A percentile compares a stretch with the other conserved stretches of the same genome.
Conservation (phyloP, 805 yeast species). For the Saccharomycopsis capsularis region DNA sequence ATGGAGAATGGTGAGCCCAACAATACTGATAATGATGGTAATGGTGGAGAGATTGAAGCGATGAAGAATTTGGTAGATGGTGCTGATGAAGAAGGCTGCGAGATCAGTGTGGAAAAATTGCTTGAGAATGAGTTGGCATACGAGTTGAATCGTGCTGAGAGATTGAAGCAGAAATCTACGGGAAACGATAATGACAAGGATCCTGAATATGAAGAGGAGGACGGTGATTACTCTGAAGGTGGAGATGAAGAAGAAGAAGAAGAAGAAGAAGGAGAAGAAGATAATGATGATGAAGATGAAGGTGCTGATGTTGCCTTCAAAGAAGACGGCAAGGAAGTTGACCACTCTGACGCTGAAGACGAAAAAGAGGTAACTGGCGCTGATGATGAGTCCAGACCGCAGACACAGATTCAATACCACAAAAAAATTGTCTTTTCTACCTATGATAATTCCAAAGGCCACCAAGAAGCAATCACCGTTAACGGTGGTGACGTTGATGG, state of each 20-base stretch:
- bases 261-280: conserved; percentile 1
- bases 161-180: conserved; percentile 1
- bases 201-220: conserved; percentile 8
- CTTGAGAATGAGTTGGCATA: conserved; percentile 16
- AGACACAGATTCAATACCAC: neutral
- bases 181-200: conserved; percentile 10
- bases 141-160: conserved; percentile 11
- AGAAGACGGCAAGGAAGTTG: neutral
- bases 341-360: conserved; percentile 2
- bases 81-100: neutral
- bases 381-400: neutral
- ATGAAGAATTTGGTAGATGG: conserved; percentile 1
- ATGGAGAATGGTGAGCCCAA: conserved; percentile 1
- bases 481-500: conserved; percentile 26
- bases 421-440: neutral
- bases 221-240: neutral
- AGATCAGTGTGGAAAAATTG: conserved; percentile 11
- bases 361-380: conserved; percentile 3
- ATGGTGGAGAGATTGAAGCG: neutral
- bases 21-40: neutral
- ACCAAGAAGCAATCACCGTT: neutral
- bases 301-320: no score
- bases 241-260: conserved; percentile 4
- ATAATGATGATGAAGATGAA: conserved; percentile 1
- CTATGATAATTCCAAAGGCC: no score